phyloP scores from a whole-genome alignment of 2,329 filamentous ascomycete species.

The Neospermospora avenae region DNA sequence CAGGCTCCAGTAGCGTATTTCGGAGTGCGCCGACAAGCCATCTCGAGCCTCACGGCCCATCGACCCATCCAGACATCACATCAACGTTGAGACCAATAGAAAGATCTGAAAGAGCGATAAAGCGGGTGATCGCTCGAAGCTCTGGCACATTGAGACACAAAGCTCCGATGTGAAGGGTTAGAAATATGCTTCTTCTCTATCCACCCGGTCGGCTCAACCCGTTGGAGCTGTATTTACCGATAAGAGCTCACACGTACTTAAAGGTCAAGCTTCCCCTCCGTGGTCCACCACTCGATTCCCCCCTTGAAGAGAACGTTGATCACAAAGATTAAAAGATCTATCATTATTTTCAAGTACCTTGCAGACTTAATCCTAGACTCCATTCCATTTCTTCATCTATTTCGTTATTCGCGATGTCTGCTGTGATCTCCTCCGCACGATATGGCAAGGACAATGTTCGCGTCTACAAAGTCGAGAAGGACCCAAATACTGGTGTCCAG shows the following conservation, averaged over 20 bases:
- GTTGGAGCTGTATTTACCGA: neutral
- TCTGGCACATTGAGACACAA: neutral
- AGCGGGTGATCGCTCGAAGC: neutral
- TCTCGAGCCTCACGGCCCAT: constrained; percentile 1
- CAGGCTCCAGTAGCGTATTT: neutral
- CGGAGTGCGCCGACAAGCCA: constrained; percentile 4
- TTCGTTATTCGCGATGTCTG: constrained; percentile 7
- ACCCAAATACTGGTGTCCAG: constrained; percentile 73
- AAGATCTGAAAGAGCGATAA: neutral
- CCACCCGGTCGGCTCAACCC: neutral
- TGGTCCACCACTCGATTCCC: neutral
- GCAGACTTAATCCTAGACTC: neutral
- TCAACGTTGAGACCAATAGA: neutral
- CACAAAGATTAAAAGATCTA: neutral
- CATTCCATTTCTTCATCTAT: neutral
- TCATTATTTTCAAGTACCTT: neutral
- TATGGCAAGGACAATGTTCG: constrained; percentile 98
- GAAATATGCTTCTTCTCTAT: neutral
- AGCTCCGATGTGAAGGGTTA: neutral
- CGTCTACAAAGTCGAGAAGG: constrained; percentile 87
- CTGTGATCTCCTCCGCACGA: constrained; percentile 53
- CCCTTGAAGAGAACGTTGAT: neutral
- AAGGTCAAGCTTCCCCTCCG: neutral
- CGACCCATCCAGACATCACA: neutral
- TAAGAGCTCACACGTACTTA: constrained; percentile 7